A percentile compares a stretch with the other conserved stretches of the same genome.
phyloP scores from a whole-genome alignment of 371 early-diverging fungal genomes.

The Mortierella sp. region DNA sequence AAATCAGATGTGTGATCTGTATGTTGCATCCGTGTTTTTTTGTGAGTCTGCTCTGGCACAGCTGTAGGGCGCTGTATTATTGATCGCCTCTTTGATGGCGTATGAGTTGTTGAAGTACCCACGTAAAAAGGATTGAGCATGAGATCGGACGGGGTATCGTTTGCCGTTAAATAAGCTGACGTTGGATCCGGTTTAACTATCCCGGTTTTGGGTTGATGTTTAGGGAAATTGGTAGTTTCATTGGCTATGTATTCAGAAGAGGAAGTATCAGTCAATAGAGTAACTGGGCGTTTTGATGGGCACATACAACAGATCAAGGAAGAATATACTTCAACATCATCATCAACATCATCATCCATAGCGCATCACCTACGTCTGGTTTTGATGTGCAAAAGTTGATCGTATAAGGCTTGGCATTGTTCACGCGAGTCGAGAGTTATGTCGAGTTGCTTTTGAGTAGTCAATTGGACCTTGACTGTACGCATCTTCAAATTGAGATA shows the following conservation, averaged over 20 bases:
- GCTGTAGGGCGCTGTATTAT: constrained; percentile 8
- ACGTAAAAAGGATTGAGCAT: constrained; percentile 7
- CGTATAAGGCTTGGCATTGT: constrained; percentile 20
- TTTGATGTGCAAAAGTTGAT: constrained; percentile 20
- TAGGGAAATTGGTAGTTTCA: constrained; percentile 26
- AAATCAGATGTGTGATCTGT: neutral
- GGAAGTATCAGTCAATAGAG: neutral
- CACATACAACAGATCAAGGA: neutral
- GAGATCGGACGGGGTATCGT: constrained; percentile 16
- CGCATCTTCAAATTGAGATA: constrained; percentile 12
- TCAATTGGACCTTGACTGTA: constrained; percentile 27
- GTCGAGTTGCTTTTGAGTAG: constrained; percentile 31
- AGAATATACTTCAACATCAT: neutral
- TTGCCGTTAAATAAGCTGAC: constrained; percentile 35
- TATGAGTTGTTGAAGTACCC: neutral
- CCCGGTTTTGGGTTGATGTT: constrained; percentile 30
- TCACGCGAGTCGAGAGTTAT: constrained; percentile 19
- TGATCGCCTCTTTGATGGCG: constrained; percentile 9
- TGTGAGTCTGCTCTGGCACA: constrained; percentile 15
- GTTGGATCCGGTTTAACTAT: constrained; percentile 29
- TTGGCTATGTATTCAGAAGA: constrained; percentile 12
- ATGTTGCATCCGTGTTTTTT: constrained; percentile 20
- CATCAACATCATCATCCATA: neutral
- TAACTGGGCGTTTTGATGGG: no score
- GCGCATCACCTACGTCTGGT: constrained; percentile 18